Base-by-base conservation (phyloP, 345 rosid genomes). In the Ceriops zippeliana region DNA sequence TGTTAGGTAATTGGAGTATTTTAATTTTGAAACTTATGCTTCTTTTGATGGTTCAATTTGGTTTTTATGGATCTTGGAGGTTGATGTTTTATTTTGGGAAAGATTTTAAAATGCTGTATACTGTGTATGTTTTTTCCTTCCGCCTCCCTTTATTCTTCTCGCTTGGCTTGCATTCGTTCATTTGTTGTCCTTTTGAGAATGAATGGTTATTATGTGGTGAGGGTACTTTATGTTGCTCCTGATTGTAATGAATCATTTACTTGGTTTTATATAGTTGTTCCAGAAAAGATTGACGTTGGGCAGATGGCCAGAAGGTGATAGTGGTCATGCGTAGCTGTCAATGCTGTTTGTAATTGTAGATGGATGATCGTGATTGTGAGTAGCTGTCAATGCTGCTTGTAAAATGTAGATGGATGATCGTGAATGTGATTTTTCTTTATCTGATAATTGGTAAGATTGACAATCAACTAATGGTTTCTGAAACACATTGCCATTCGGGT, bases 381-480 rank as follows among this genome's bases (percentile, higher is more conserved):
- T 26, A 62, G 93, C 90, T 83, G 93, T 86, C 80, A 89, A 70
- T 89, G 95, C 95, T 85, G 89, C 81, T 75, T 77, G 65, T 84
- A 77, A 75, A 65, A 75, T 13, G 75, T 86, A 77, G 86, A 76
- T 83, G 77, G 83, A 70, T 83, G 86, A 64, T 70, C 83, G 82
- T 82, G 90, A 75, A 78, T 81, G 69, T 79, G 81, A 66, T 76
- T 73, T 63, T 73, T 65, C 73, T 73, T 73, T 76, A 63, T 76
- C 62, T 65, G 66, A 61, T 74, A 24, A 62, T 80, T 72, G 87
- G 85, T 84, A 82, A 84, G 87, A 78, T 37, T 34, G 52, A 68
- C 32, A 32, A 68, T 76, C 60, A 38, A 64, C 58, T 61, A 52
- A 61, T 66, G 56, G 78, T 75, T 77, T 77, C 63, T 65, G 52